Base-by-base conservation (phyloP, 2,329 filamentous ascomycete genomes). In the Kalaharituber pfeilii region DNA sequence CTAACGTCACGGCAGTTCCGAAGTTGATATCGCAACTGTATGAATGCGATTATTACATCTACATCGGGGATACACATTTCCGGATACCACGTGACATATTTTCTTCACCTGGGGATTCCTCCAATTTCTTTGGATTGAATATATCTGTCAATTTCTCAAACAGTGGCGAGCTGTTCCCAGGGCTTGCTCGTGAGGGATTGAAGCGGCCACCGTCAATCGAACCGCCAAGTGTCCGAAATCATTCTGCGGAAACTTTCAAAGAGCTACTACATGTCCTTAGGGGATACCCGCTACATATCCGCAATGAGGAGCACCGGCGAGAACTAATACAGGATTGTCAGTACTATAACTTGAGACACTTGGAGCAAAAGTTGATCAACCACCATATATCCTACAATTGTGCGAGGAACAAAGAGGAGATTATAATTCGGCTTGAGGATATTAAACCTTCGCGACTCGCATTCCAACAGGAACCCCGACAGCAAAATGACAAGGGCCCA, bases 111-210 rank as follows among this genome's bases (percentile, higher is more conserved):
- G 89, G 88, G 25, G 88, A 96, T 69, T 81, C 80, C n/a, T 88
- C 88, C 11, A 96, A 96, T 68, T 96, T 87, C 74, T 96, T 96
- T 72, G 88, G 88, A 56, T 94, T 94, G 65, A 44, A 54, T 6
- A 13, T 59, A 22, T 82, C 81, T 33, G 78, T 86, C 62, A 93
- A 94, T 74, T 94, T 94, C 71, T 81, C 81, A 15, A 80, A 79
- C 1, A 84, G 84, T 0, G 74, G 78, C 13, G 82, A 94, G 63
- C 76, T 87, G 5, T 95, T 94, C 62, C 89, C 89, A 0, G 89
- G 88, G 1, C 76, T 95, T 0, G 80, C 87, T 56, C 79, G 86
- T 51, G 78, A 80, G 57, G 79, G 80, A 13, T 76, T 95, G 20
- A 78, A 95, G 42, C 82, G 89, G 0, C 89, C 89, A 1, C 89